Percentiles rank a stretch among this genome's conserved stretches.
Conservation (phyloP, 148 eudicot species). For the Vaccinium myrtillus region DNA sequence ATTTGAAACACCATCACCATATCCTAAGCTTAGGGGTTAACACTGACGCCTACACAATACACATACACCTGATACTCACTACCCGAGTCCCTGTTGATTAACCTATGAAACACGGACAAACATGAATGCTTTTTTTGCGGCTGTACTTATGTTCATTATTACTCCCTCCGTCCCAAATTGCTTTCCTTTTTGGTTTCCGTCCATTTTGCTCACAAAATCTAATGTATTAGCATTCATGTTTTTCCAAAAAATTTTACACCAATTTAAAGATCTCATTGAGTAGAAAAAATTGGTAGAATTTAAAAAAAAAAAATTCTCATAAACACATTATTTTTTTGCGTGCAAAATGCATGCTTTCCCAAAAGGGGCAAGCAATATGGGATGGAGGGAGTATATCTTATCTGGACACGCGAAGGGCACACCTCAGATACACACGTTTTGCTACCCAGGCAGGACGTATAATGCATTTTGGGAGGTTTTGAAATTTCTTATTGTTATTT, state of each 20-base stretch:
- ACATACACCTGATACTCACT: background rate
- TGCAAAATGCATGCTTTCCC: no score
- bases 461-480: background rate
- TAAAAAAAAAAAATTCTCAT: no score
- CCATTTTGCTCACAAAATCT: no score
- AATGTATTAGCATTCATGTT: no score
- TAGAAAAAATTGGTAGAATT: no score
- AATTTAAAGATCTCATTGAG: no score
- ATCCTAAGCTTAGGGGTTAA: background rate
- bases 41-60: background rate
- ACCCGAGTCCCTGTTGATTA: background rate
- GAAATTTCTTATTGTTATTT: background rate
- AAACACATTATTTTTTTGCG: no score
- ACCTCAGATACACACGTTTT: background rate
- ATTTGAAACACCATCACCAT: background rate
- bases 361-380: no score
- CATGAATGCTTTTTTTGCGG: background rate
- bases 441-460: background rate
- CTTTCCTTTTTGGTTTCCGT: no score
- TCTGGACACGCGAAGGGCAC: background rate
- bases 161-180: background rate
- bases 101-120: background rate
- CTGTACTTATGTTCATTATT: background rate
- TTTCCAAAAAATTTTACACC: no score
- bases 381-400: background rate